Evolutionary conservation across 2,329 filamentous ascomycete genomes (phyloP).

Genomic region (Dendryphion nanum): DNA sequence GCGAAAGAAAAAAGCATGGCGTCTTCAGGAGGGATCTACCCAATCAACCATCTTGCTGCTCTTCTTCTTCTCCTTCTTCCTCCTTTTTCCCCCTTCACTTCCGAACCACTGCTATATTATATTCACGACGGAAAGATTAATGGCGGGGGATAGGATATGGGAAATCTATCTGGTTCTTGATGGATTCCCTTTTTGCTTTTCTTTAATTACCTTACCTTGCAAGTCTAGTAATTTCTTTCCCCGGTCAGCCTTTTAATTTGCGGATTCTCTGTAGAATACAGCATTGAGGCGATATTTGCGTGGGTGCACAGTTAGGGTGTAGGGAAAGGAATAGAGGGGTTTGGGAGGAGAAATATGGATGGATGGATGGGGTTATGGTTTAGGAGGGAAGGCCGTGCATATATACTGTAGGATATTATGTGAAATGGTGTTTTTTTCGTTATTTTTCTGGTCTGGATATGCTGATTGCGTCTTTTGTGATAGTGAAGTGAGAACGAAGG

Average conservation of each 20-base stretch:
- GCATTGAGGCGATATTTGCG: not conserved
- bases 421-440: constrained; percentile 8
- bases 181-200: too few species aligned
- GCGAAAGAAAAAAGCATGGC: constrained; percentile 1
- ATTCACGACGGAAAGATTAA: too few species aligned
- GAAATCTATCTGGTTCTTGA: too few species aligned
- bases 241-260: too few species aligned
- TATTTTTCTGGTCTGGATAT: not conserved
- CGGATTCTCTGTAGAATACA: constrained; percentile 13
- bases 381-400: constrained; percentile 3
- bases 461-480: too few species aligned
- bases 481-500: too few species aligned
- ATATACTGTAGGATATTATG: constrained; percentile 26
- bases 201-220: too few species aligned
- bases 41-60: not conserved
- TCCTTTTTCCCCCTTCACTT: too few species aligned
- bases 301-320: not conserved
- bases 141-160: too few species aligned
- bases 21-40: not conserved
- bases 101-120: too few species aligned
- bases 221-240: too few species aligned
- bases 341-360: not conserved
- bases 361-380: constrained; percentile 1
- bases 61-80: not conserved
- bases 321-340: not conserved